Evolutionary conservation across 352 stramenopile species (phyloP).

Genomic region (Phytophthora fragariaefolia): DNA sequence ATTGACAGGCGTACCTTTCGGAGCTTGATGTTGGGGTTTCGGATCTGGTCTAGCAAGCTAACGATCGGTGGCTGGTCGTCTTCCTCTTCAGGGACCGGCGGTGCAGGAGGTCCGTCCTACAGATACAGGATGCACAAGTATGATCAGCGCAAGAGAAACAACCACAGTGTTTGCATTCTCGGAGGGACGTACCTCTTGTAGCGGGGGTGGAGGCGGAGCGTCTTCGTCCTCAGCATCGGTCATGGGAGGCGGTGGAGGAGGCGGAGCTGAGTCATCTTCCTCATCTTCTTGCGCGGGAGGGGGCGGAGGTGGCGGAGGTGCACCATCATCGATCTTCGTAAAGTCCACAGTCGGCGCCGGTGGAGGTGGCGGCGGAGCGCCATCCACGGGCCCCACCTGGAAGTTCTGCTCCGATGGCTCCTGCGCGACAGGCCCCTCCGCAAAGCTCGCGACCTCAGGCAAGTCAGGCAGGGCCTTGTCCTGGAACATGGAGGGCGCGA

Average conservation of each 20-base stretch:
- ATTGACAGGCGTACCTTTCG: constrained; percentile 41
- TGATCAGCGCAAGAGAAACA: not conserved
- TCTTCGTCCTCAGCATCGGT: constrained; percentile 44
- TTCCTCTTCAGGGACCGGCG: constrained; percentile 36
- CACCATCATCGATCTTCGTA: constrained; percentile 47
- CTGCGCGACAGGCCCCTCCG: constrained; percentile 63
- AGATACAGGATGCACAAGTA: not conserved
- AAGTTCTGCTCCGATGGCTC: constrained; percentile 64
- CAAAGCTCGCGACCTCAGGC: constrained; percentile 67
- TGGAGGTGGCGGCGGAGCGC: constrained; percentile 66
- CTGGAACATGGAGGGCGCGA: constrained; percentile 86
- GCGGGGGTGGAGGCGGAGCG: constrained; percentile 54
- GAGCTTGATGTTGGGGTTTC: constrained; percentile 62
- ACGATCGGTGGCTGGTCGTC: constrained; percentile 37
- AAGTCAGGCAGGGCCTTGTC: constrained; percentile 81
- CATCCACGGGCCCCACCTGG: constrained; percentile 74
- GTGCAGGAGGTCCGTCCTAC: constrained; percentile 36
- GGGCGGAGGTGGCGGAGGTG: constrained; percentile 62
- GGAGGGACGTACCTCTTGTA: constrained; percentile 39
- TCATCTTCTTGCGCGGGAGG: constrained; percentile 41
- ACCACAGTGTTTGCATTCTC: not conserved
- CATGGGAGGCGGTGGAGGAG: constrained; percentile 52
- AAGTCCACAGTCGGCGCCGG: constrained; percentile 68
- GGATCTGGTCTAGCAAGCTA: constrained; percentile 69
- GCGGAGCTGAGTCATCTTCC: constrained; percentile 51